A percentile compares a stretch with the other conserved stretches of the same genome.
Conservation (phyloP, 257 asterid species). For the Ajuga chamaepitys region DNA sequence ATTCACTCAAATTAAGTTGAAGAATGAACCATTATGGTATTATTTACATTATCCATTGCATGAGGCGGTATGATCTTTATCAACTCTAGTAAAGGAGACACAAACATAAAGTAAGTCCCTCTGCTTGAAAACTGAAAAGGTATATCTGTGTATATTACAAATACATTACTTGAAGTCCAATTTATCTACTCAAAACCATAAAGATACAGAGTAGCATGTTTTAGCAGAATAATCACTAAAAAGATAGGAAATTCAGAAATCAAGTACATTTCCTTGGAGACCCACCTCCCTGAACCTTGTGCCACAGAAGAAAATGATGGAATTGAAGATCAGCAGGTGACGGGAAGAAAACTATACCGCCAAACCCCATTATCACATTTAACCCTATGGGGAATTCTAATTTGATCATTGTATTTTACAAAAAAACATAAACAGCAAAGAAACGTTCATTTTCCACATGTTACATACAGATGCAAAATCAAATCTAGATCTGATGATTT, state of each 20-base stretch:
- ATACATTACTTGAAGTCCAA: background rate
- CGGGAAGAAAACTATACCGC: background rate
- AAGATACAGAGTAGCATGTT: background rate
- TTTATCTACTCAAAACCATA: background rate
- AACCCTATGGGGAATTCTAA: background rate
- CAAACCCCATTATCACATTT: background rate
- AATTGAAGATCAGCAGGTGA: background rate
- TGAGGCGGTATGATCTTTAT: background rate
- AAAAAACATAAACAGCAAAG: background rate
- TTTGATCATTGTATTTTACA: background rate
- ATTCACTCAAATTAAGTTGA: background rate
- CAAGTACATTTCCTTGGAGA: background rate
- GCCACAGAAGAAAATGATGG: background rate
- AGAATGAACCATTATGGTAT: background rate
- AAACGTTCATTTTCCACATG: background rate
- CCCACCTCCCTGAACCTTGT: background rate
- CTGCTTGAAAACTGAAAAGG: background rate
- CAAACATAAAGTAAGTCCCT: background rate
- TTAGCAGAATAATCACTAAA: background rate
- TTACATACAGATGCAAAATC: background rate
- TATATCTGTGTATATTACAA: background rate
- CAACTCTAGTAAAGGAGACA: background rate
- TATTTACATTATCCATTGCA: background rate
- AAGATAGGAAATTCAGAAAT: background rate
- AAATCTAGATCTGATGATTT: background rate